Base-by-base conservation (phyloP, 768 basidiomycete species). In the Neoboletus magnificus region DNA sequence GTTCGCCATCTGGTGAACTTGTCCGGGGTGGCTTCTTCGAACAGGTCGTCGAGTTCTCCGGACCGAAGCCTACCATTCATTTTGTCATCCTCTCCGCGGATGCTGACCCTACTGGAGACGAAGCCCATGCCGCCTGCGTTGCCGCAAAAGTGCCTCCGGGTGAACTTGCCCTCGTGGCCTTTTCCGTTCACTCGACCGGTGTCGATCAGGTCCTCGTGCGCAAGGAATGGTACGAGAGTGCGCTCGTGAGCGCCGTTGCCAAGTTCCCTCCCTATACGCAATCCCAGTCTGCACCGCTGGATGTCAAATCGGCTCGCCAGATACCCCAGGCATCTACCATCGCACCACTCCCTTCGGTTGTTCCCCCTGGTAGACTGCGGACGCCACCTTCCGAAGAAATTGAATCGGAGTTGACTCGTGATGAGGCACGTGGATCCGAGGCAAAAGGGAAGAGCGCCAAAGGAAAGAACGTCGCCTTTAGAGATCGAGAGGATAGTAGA, bases 11-110 rank as follows among this genome's bases (percentile, higher is more conserved):
- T 25, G 81, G 83, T 18, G 87, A 89, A 54, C 86, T 91, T 48
- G 73, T 76, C 16, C 77, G 82, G 41, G 78, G 82, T 52, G 83
- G 82, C 33, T 85, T 83, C 65, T 84, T 91, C 37, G 91, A 93
- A 54, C 91, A 93, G 70, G 81, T 89, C 44, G 82, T 86, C 58
- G 91, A 93, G 74, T 93, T 93, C 68, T 76, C 76, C 35, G 90
- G 89, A 33, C 87, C 89, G 29, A 91, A 91, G 69, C 81, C 91
- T 11, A 91, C 91, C 3, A 92, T 93, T 53, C 89, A 93, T 68
- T 91, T 93, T 67, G 90, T 93, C 62, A 91, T 93, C 52, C 79
- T 93, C 41, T 90, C 89, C 3, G 87, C 85, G 3, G 90, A 93
- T 62, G 85, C 88, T 5, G 91, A 92, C 69, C 89, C 89, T 3